phyloP scores from a whole-genome alignment of 2,329 filamentous ascomycete genomes.

The Plenodomus biglobosus region DNA sequence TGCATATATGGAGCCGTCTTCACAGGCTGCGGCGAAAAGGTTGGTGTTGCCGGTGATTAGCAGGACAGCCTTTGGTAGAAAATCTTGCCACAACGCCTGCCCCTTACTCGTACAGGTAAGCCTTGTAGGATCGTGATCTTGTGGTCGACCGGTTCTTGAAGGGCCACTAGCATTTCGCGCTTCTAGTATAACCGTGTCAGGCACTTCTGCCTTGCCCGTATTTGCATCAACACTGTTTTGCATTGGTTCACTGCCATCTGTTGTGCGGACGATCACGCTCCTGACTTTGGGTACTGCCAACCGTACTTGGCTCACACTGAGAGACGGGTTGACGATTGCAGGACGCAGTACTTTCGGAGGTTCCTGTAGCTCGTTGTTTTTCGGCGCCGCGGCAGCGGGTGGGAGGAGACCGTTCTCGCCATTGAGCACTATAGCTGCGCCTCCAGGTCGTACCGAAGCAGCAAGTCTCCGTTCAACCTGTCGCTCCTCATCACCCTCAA shows the following conservation, averaged over 20 bases:
- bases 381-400: constrained; percentile 59
- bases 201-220: constrained; percentile 53
- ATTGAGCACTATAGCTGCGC: constrained; percentile 73
- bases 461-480: constrained; percentile 62
- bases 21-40: constrained; percentile 91
- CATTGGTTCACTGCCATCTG: constrained; percentile 64
- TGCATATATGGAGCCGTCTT: constrained; percentile 85
- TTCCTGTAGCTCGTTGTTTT: constrained; percentile 43
- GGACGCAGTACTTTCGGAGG: constrained; percentile 83
- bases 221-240: constrained; percentile 47
- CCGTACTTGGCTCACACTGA: constrained; percentile 79
- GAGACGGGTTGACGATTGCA: constrained; percentile 78
- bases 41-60: constrained; percentile 85
- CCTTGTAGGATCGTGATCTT: constrained; percentile 78
- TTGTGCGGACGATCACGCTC: constrained; percentile 76
- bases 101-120: constrained; percentile 81
- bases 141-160: constrained; percentile 59
- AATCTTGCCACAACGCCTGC: constrained; percentile 88
- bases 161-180: constrained; percentile 75
- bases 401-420: constrained; percentile 76
- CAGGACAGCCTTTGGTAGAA: constrained; percentile 81
- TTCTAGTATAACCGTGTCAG: constrained; percentile 76
- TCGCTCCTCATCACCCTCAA: constrained; percentile 75
- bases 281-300: constrained; percentile 86
- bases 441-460: constrained; percentile 63